Evolutionary conservation across 2,329 filamentous ascomycete genomes (phyloP).

Genomic region (Cladosporium sphaerospermum): DNA sequence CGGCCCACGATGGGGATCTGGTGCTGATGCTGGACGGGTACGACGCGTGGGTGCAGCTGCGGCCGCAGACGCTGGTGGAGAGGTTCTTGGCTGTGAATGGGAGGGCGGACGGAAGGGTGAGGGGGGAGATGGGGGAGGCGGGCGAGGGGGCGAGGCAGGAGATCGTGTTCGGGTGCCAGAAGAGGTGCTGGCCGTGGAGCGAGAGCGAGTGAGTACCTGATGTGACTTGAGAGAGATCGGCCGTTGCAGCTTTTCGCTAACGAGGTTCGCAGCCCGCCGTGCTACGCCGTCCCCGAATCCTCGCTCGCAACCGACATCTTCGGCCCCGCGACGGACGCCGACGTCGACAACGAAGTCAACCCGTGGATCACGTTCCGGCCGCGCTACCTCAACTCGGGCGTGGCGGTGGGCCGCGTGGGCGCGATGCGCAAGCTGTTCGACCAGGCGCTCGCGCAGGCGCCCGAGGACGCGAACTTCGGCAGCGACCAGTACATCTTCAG

Average conservation of each 20-base stretch:
- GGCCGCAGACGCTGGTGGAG: slow-evolving; percentile 55
- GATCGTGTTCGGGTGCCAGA: slow-evolving; percentile 51
- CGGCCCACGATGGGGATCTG: slow-evolving; percentile 17
- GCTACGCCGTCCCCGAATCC: slow-evolving; percentile 48
- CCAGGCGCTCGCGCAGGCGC: slow-evolving; percentile 28
- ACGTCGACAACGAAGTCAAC: slow-evolving; percentile 34
- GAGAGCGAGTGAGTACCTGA: slow-evolving; percentile 27
- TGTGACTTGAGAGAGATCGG: not conserved
- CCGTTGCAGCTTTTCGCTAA: not conserved
- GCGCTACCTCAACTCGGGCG: slow-evolving; percentile 32
- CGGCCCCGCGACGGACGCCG: slow-evolving; percentile 42
- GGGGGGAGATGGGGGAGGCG: slow-evolving; percentile 5
- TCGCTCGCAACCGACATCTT: slow-evolving; percentile 45
- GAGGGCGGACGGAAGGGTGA: slow-evolving; percentile 41
- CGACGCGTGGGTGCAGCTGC: slow-evolving; percentile 59
- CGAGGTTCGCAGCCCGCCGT: slow-evolving; percentile 33
- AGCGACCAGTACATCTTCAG: slow-evolving; percentile 32
- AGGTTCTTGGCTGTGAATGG: slow-evolving; percentile 51
- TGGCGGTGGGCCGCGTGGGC: slow-evolving; percentile 20
- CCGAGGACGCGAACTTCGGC: slow-evolving; percentile 23
- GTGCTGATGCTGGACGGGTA: slow-evolving; percentile 24
- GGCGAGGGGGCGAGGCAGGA: slow-evolving; percentile 32
- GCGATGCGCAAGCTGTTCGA: slow-evolving; percentile 24
- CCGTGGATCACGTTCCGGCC: slow-evolving; percentile 37
- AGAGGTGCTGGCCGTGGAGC: slow-evolving; percentile 44